Evolutionary conservation across 108 stramenopile genomes (phyloP).

Genomic region (Ochromonas danica): DNA sequence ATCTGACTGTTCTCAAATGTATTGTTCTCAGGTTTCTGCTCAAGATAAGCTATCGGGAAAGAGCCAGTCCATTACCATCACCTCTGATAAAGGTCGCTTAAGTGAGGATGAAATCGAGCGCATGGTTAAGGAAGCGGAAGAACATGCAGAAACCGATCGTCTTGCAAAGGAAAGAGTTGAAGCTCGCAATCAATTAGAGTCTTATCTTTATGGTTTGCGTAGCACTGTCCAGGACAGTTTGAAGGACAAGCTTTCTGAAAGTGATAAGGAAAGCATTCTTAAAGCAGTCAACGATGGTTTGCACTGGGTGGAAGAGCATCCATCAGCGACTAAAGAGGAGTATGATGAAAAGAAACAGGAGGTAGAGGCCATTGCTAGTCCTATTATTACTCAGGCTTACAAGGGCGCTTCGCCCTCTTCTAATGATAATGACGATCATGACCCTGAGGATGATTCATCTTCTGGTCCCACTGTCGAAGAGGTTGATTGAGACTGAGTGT

Average conservation of each 20-base stretch:
- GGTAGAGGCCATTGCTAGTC: conserved; percentile 9
- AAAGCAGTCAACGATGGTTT: conserved; percentile 44
- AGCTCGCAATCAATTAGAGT: conserved; percentile 45
- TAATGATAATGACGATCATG: too few species aligned
- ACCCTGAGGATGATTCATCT: too few species aligned
- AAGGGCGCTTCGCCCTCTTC: too few species aligned
- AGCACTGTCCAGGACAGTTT: conserved; percentile 42
- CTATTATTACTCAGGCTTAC: conserved; percentile 9
- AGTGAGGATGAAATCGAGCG: conserved; percentile 87
- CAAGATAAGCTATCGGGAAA: conserved; percentile 90
- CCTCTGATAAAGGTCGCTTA: conserved; percentile 89
- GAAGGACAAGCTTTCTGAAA: conserved; percentile 41
- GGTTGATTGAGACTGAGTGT: too few species aligned
- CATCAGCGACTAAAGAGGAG: not conserved
- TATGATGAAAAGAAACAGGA: conserved; percentile 4
- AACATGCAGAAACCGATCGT: conserved; percentile 69
- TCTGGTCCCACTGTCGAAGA: too few species aligned
- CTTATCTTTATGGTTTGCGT: conserved; percentile 51
- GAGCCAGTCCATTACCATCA: conserved; percentile 89
- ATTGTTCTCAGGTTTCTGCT: conserved; percentile 81
- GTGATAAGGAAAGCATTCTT: conserved; percentile 43
- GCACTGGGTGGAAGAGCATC: not conserved
- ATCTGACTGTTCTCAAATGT: too few species aligned
- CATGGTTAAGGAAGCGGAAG: conserved; percentile 89
- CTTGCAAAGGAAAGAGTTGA: conserved; percentile 59